Percentiles rank a stretch among this genome's conserved stretches.
Evolutionary conservation across 2,329 filamentous ascomycete genomes (phyloP).

Genomic region (Aureobasidium sp.): DNA sequence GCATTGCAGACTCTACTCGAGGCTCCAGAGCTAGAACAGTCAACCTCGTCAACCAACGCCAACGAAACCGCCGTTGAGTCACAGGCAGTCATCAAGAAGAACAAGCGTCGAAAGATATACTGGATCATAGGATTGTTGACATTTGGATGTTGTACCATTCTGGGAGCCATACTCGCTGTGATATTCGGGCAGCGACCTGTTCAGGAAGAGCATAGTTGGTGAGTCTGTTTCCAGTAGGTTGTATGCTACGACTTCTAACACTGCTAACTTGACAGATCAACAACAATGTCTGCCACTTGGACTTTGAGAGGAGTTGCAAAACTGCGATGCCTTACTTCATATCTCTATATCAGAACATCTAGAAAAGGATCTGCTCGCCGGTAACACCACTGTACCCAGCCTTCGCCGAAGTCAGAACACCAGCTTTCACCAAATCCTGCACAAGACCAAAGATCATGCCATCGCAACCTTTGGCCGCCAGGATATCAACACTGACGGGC

Average conservation of each 20-base stretch:
- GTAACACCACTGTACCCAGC: conserved; percentile 34
- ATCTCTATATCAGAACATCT: background rate
- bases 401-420: conserved; percentile 38
- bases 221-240: background rate
- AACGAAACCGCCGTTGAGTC: background rate
- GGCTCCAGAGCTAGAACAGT: background rate
- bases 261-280: background rate
- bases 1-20: background rate
- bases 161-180: background rate
- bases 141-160: background rate
- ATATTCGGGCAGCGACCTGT: background rate
- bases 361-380: conserved; percentile 33
- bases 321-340: background rate
- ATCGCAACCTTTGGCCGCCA: conserved; percentile 53
- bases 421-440: conserved; percentile 40
- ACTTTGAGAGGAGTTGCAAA: too few species aligned
- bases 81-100: background rate
- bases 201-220: background rate
- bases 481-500: conserved; percentile 49
- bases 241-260: background rate
- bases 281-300: background rate
- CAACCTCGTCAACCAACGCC: background rate
- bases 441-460: conserved; percentile 48
- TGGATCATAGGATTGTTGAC: background rate
- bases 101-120: background rate